Evolutionary conservation across 306 rosid species (phyloP).

Genomic region (Vigna hirtella): DNA sequence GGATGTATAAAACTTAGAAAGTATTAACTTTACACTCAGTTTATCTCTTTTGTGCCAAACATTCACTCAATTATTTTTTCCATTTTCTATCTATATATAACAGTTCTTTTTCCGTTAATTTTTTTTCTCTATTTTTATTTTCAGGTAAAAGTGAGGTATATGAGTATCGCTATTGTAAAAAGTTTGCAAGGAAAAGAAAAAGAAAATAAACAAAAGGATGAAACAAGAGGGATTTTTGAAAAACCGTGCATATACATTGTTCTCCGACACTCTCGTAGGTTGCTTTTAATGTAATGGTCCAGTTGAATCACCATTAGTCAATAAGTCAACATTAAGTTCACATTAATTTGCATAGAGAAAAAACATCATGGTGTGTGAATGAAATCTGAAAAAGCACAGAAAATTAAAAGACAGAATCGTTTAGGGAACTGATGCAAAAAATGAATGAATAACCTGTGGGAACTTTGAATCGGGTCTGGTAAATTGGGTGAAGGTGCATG

Average conservation of each 20-base stretch:
- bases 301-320: slow-evolving; percentile 12
- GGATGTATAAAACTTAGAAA: not conserved
- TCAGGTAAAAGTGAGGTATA: not conserved
- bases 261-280: slow-evolving; percentile 3
- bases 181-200: slow-evolving; percentile 6
- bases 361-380: not conserved
- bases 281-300: slow-evolving; percentile 39
- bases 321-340: slow-evolving; percentile 25
- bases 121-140: not conserved
- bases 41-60: no score
- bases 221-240: slow-evolving; percentile 43
- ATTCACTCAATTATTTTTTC: no score
- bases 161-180: not conserved
- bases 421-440: not conserved
- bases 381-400: not conserved
- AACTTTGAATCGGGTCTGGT: slow-evolving; percentile 39
- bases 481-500: slow-evolving; percentile 51
- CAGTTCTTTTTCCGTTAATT: not conserved
- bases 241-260: slow-evolving; percentile 42
- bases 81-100: not conserved
- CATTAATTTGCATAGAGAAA: slow-evolving; percentile 31
- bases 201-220: not conserved
- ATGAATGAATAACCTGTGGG: slow-evolving; percentile 47
- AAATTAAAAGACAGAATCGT: not conserved
- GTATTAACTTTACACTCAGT: no score